Evolutionary conservation across 768 basidiomycete genomes (phyloP).

Genomic region (Auricularia sp.): DNA sequence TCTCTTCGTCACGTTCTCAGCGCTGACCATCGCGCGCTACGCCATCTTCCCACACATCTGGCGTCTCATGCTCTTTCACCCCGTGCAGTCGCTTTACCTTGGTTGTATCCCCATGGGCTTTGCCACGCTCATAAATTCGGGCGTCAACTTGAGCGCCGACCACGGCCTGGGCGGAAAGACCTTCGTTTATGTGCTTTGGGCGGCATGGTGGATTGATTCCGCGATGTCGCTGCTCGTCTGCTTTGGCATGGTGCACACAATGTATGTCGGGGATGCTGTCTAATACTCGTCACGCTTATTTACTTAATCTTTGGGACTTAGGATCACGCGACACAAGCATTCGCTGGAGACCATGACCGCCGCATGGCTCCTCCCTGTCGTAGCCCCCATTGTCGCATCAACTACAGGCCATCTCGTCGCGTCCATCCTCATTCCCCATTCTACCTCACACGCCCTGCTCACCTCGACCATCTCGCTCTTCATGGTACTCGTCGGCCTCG

Average conservation of each 20-base stretch:
- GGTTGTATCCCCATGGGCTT: constrained; percentile 48
- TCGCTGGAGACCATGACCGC: constrained; percentile 45
- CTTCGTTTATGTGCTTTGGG: constrained; percentile 50
- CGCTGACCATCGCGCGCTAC: constrained; percentile 40
- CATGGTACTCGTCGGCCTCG: constrained; percentile 42
- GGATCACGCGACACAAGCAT: constrained; percentile 50
- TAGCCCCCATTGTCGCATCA: constrained; percentile 60
- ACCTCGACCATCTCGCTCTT: constrained; percentile 34
- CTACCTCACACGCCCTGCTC: constrained; percentile 28
- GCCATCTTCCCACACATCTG: constrained; percentile 42
- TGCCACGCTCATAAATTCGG: constrained; percentile 46
- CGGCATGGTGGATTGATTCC: constrained; percentile 60
- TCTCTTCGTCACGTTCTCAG: constrained; percentile 42
- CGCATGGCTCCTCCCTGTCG: constrained; percentile 66
- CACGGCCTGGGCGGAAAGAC: constrained; percentile 39
- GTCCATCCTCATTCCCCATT: constrained; percentile 25
- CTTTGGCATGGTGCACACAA: constrained; percentile 52
- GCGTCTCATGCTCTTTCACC: constrained; percentile 37
- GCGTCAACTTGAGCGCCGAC: constrained; percentile 33
- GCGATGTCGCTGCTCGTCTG: constrained; percentile 45
- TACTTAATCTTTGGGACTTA: constrained; percentile 19
- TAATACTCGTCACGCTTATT: neutral
- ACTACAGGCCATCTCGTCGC: constrained; percentile 44
- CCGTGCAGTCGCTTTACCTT: constrained; percentile 40
- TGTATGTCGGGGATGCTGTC: constrained; percentile 35